Conservation (phyloP, 768 basidiomycete genomes). For the Aureoboletus auriporus region DNA sequence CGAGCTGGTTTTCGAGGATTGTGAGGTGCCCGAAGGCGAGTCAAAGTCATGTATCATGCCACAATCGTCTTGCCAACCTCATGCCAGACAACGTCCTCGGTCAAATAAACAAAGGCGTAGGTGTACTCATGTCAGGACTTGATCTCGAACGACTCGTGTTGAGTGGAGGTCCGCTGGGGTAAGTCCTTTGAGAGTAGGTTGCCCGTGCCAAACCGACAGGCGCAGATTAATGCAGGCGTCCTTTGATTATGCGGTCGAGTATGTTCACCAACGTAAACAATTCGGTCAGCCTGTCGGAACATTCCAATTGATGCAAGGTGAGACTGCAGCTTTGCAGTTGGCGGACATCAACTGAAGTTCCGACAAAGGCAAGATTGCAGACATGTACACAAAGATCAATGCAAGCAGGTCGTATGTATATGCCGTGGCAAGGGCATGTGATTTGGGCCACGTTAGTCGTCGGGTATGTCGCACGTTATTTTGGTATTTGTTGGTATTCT, state of each 20-base stretch:
- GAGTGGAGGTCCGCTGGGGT: constrained; percentile 91
- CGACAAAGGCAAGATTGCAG: constrained; percentile 69
- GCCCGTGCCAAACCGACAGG: constrained; percentile 3
- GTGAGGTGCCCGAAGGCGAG: constrained; percentile 82
- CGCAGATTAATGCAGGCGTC: constrained; percentile 87
- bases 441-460: constrained; percentile 72
- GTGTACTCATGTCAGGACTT: constrained; percentile 91
- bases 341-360: neutral
- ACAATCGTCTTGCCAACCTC: neutral
- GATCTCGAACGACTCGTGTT: constrained; percentile 91
- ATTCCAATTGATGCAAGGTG: constrained; percentile 96
- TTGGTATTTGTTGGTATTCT: constrained; percentile 1
- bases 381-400: constrained; percentile 93
- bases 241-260: constrained; percentile 83
- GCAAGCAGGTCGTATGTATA: constrained; percentile 91
- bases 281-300: constrained; percentile 85
- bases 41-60: neutral
- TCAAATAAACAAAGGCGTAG: constrained; percentile 70
- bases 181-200: constrained; percentile 12
- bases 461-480: constrained; percentile 44
- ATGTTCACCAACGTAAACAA: constrained; percentile 91
- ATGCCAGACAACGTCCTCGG: constrained; percentile 79
- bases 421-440: constrained; percentile 87
- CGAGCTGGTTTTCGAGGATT: constrained; percentile 89
- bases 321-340: constrained; percentile 3